phyloP scores from a whole-genome alignment of 441 rosid genomes.

The Populus tomentosa region DNA sequence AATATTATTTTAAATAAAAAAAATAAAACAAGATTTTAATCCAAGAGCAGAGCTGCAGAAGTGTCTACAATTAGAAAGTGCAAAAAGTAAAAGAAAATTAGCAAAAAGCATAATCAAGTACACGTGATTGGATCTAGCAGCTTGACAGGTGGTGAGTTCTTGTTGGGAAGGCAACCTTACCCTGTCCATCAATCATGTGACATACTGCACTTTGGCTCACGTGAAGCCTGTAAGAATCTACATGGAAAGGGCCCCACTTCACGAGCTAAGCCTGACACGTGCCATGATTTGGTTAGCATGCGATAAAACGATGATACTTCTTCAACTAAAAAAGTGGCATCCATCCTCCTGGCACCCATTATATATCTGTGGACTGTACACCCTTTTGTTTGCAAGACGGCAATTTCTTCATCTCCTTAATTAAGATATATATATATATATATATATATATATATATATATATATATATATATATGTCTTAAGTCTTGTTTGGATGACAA shows the following conservation, averaged over 20 bases:
- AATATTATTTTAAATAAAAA: too few relatives aligned
- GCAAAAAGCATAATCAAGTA: background rate
- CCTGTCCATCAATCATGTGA: conserved; percentile 31
- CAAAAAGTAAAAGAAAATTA: too few relatives aligned
- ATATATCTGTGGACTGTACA: too few relatives aligned
- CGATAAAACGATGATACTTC: conserved; percentile 23
- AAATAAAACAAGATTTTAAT: too few relatives aligned
- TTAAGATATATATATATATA: too few relatives aligned
- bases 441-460: too few relatives aligned
- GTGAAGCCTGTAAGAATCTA: conserved; percentile 34
- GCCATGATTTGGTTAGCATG: conserved; percentile 18
- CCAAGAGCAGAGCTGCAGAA: too few relatives aligned
- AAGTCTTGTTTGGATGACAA: too few relatives aligned
- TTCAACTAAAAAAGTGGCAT: conserved; percentile 10
- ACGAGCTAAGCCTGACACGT: conserved; percentile 23
- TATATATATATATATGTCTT: too few relatives aligned
- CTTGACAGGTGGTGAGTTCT: conserved; percentile 17
- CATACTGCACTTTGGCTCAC: conserved; percentile 26
- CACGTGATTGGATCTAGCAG: conserved; percentile 27
- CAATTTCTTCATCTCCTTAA: too few relatives aligned
- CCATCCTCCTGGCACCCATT: background rate
- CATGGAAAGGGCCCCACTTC: conserved; percentile 30
- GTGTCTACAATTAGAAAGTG: too few relatives aligned
- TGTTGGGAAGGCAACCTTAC: background rate
- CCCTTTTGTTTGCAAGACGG: too few relatives aligned